Evolutionary conservation across 768 basidiomycete genomes (phyloP).

Genomic region (Austroboletus eburneus): DNA sequence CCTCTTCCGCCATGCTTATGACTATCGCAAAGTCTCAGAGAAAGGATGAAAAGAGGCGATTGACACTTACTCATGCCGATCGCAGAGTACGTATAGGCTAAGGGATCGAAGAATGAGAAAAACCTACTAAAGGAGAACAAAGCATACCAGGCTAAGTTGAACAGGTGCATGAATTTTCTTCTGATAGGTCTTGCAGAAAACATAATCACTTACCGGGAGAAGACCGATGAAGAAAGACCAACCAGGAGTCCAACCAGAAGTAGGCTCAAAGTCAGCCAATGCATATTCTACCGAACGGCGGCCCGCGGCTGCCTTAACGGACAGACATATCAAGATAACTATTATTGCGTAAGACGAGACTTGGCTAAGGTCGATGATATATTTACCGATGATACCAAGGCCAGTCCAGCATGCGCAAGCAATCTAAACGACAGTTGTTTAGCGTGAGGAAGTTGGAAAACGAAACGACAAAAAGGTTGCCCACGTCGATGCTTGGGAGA

Average conservation of each 20-base stretch:
- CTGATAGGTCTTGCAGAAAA: too few relatives aligned
- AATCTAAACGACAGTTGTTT: slow-evolving; percentile 33
- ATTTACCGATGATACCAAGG: slow-evolving; percentile 47
- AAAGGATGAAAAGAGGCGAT: neutral
- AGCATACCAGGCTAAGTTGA: slow-evolving; percentile 26
- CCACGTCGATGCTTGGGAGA: slow-evolving; percentile 48
- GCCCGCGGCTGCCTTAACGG: slow-evolving; percentile 53
- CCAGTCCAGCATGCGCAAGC: slow-evolving; percentile 62
- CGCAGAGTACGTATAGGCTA: slow-evolving; percentile 53
- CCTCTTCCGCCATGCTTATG: slow-evolving; percentile 66
- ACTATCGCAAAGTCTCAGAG: slow-evolving; percentile 32
- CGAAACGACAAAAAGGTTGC: slow-evolving; percentile 1
- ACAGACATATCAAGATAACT: slow-evolving; percentile 56
- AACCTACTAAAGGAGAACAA: neutral
- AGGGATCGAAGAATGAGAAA: slow-evolving; percentile 15
- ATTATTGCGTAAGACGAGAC: slow-evolving; percentile 12
- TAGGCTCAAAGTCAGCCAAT: slow-evolving; percentile 56
- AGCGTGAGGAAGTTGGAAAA: neutral
- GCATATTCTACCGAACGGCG: slow-evolving; percentile 53
- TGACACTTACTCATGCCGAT: slow-evolving; percentile 54
- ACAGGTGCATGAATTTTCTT: neutral
- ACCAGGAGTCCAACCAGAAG: slow-evolving; percentile 63
- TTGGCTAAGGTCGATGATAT: neutral
- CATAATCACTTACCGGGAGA: slow-evolving; percentile 41
- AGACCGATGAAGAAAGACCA: slow-evolving; percentile 70